Conservation (phyloP, 2,329 filamentous ascomycete genomes). For the Colletotrichum somersetense region DNA sequence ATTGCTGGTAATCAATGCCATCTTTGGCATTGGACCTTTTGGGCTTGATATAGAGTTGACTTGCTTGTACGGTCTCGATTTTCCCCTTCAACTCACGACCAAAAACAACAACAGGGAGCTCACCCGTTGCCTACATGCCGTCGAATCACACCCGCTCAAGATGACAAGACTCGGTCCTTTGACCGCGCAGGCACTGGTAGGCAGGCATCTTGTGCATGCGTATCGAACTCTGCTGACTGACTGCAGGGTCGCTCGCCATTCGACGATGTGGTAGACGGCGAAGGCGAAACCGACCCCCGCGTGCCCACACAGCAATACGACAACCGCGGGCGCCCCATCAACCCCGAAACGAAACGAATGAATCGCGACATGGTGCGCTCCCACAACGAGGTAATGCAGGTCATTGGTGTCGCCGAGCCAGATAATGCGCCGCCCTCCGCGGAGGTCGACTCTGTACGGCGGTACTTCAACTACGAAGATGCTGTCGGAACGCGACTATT, state of each 20-base stretch:
- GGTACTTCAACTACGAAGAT: constrained; percentile 63
- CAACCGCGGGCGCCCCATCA: constrained; percentile 67
- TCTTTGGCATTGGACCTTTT: not conserved
- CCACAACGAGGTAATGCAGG: constrained; percentile 74
- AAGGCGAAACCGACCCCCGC: constrained; percentile 57
- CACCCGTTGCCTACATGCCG: not conserved
- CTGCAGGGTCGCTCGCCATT: constrained; percentile 70
- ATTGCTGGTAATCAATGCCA: not conserved
- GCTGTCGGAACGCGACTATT: constrained; percentile 57
- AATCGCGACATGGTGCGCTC: constrained; percentile 70
- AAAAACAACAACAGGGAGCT: not conserved
- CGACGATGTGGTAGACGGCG: constrained; percentile 66
- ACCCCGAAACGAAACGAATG: constrained; percentile 65
- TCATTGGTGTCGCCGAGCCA: constrained; percentile 72
- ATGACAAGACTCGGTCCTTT: constrained; percentile 58
- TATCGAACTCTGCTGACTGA: constrained; percentile 19
- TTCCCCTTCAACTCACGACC: not conserved
- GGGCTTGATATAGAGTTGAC: not conserved
- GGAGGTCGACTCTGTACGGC: constrained; percentile 56
- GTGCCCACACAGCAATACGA: constrained; percentile 65
- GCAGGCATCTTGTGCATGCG: constrained; percentile 46
- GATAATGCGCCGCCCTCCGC: constrained; percentile 59
- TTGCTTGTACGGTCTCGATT: not conserved
- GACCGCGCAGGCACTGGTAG: constrained; percentile 68
- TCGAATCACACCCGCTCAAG: not conserved